Base-by-base conservation (phyloP, 192 early-diverging fungal genomes). In the Backusella mclennaniae region DNA sequence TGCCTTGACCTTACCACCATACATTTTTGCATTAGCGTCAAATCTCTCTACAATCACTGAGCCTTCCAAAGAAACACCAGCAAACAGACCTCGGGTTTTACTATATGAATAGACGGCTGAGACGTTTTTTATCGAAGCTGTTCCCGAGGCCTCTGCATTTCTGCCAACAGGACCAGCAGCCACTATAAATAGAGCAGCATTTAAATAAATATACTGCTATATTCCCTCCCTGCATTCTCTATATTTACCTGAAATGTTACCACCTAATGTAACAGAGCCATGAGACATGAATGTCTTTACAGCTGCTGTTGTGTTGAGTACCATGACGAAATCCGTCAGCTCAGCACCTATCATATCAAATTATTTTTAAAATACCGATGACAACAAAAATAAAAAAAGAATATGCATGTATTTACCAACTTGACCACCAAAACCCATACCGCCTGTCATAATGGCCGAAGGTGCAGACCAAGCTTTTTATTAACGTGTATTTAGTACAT, bases 1-100 rank as follows among this genome's bases (percentile, higher is more conserved):
- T 3, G 95, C 92, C 33, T 87, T 79, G 6, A 97, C 90, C 42
- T 88, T 87, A 66, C 88, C 84, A 53, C 94, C 91, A 78, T 99
- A 97, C 97, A 97, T 97, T 4, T 99, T 97, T 77, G 92, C 92
- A 33, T 94, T 99, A 77, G 98, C 96, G 3, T 99, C 94, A 85
- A 98, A 97, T 76, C 91, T 98, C 76, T 81, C 82, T 6, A 87
- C 89, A 46, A 90, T 91, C 80, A 99, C 98, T 84, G 85, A 92
- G 77, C 96, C 87, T 73, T 87, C 86, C 39, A 87, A 73, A 21
- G 86, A 87, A 7, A 87, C 85, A 35, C 85, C 97, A n/a, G 93
- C 96, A 89, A 97, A 97, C 74, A 98, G 87, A 6, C 97, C 97
- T 79, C 91, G 91, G 17, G 94, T 88, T 77, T 97, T 95, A 78